Base-by-base conservation (phyloP, 1,139 yeast genomes). In the Candida glucosophila region DNA sequence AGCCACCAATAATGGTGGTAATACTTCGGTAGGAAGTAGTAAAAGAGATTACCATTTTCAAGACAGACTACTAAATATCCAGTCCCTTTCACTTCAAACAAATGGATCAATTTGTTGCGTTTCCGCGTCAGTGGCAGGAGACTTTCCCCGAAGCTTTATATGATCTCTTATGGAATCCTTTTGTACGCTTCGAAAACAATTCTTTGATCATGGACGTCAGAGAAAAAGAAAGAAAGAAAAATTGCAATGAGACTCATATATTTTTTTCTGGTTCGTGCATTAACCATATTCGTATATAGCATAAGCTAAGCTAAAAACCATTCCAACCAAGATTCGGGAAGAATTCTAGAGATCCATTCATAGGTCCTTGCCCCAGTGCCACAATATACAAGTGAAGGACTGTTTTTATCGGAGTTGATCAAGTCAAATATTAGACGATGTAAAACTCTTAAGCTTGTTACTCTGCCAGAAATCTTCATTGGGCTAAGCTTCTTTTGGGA, bases 61-160 rank as follows among this genome's bases (percentile, higher is more conserved):
- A n/a, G n/a, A n/a, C n/a, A n/a, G n/a, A n/a, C n/a, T n/a, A n/a
- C n/a, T n/a, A 19, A 12, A 14, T 10, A 15, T 22, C 17, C 15
- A 20, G 7, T n/a, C 16, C 15, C 11, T 17, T 25, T 27, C 23
- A 18, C 26, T 27, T 37, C 43, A 47, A 58, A 48, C 52, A 58
- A 45, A 46, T 44, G 39, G 46, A 47, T 48, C 52, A 24, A 52
- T 46, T 50, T 66, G 60, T 50, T 54, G 55, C 75, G 77, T 71
- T 72, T 69, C 77, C 77, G 73, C 76, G 52, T 61, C 43, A 49
- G 41, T 54, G 86, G 83, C 86, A 78, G 92, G 90, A 79, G 92
- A 80, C 92, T 80, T 80, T 80, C 90, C 92, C 92, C 90, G 73
- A 79, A 78, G 86, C 85, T 51, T 51, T 36, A 30, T 31, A 14